Evolutionary conservation across 2,329 filamentous ascomycete genomes (phyloP).

Genomic region (Penicillium sp.): DNA sequence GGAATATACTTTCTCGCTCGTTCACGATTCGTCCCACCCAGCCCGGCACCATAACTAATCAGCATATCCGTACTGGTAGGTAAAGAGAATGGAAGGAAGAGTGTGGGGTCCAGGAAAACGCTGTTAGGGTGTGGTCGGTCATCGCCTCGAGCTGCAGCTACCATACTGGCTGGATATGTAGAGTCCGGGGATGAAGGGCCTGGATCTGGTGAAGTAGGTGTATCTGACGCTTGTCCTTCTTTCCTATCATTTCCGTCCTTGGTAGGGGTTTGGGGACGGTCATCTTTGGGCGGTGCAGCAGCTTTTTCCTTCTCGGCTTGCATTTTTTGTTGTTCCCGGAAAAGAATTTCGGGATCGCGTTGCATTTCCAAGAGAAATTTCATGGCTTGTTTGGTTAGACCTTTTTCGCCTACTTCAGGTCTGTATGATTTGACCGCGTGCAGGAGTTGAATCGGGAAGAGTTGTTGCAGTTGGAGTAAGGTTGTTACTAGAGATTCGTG

Average conservation of each 20-base stretch:
- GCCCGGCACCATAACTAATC: constrained; percentile 89
- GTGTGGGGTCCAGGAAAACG: constrained; percentile 78
- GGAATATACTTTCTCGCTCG: constrained; percentile 94
- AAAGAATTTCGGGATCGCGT: constrained; percentile 66
- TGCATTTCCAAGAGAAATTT: constrained; percentile 83
- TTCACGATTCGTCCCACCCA: constrained; percentile 89
- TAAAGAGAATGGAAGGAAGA: constrained; percentile 93
- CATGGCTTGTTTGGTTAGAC: constrained; percentile 80
- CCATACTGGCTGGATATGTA: constrained; percentile 24
- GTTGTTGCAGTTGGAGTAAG: constrained; percentile 79
- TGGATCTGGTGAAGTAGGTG: constrained; percentile 21
- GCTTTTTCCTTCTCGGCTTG: constrained; percentile 28
- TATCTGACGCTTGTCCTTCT: constrained; percentile 2
- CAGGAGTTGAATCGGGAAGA: constrained; percentile 85
- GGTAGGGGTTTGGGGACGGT: constrained; percentile 31
- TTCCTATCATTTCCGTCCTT: constrained; percentile 1
- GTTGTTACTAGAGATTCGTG: constrained; percentile 85
- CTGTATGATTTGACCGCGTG: constrained; percentile 92
- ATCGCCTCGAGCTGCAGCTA: constrained; percentile 21
- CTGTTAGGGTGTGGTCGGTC: constrained; percentile 29
- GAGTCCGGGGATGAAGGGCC: constrained; percentile 24
- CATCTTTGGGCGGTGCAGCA: constrained; percentile 16
- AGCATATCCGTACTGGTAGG: constrained; percentile 98
- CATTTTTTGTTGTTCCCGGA: constrained; percentile 34
- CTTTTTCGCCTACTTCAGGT: constrained; percentile 92